Percentiles rank a stretch among this genome's conserved stretches.
Conservation (phyloP, 352 stramenopile species). For the Stephanocyclus meneghinianus region DNA sequence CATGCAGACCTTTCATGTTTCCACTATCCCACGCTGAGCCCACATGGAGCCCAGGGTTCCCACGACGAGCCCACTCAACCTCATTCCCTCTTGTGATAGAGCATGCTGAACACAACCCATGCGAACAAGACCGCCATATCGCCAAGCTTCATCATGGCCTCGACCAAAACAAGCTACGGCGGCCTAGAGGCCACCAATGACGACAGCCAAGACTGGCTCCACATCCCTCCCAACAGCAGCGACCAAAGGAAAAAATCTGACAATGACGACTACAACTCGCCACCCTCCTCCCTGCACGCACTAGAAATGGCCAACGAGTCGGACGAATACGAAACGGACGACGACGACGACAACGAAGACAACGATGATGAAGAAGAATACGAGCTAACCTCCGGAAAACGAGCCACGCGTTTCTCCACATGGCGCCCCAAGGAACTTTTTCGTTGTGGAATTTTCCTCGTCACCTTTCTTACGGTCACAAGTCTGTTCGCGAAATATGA, state of each 20-base stretch:
- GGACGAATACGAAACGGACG: conserved; percentile 2
- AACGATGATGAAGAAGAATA: conserved; percentile 22
- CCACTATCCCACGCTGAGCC: no score
- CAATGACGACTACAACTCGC: not conserved
- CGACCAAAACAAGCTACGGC: not conserved
- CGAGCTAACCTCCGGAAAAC: conserved; percentile 15
- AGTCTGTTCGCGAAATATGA: conserved; percentile 1
- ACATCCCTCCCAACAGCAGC: not conserved
- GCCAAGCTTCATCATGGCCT: not conserved
- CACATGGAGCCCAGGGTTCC: no score
- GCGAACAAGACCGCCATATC: no score
- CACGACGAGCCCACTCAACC: no score
- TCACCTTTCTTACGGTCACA: not conserved
- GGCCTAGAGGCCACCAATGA: conserved; percentile 4
- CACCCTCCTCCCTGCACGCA: not conserved
- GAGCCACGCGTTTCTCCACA: conserved; percentile 3
- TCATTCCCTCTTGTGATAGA: no score
- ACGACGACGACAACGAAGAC: not conserved
- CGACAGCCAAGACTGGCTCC: conserved; percentile 8
- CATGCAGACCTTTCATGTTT: no score
- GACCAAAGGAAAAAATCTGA: not conserved
- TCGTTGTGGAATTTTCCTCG: conserved; percentile 12
- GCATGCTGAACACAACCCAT: no score
- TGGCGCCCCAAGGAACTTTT: conserved; percentile 28
- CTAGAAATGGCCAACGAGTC: conserved; percentile 11